A percentile compares a stretch with the other conserved stretches of the same genome.
Conservation (phyloP, 768 basidiomycete species). For the Hydnomerulius pinastri region DNA sequence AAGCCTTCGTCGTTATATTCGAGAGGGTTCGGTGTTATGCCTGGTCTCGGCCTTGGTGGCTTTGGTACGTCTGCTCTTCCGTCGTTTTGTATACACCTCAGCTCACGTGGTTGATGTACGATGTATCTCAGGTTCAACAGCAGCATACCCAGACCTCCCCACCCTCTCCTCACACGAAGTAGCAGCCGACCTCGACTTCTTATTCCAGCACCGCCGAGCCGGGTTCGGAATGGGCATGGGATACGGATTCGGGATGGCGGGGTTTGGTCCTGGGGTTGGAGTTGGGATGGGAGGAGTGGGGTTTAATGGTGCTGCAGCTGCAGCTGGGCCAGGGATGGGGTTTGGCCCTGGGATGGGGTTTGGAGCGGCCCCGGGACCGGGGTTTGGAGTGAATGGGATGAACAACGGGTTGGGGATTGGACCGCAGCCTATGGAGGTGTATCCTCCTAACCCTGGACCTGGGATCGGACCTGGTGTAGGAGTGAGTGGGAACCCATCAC, state of each 20-base stretch:
- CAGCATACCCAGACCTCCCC: conserved; percentile 33
- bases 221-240: conserved; percentile 20
- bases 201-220: conserved; percentile 42
- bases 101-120: background rate
- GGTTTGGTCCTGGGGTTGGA: conserved; percentile 24
- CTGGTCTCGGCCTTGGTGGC: conserved; percentile 18
- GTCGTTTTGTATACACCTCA: conserved; percentile 6
- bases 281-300: conserved; percentile 9
- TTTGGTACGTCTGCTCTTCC: conserved; percentile 10
- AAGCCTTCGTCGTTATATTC: conserved; percentile 18
- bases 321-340: background rate
- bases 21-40: conserved; percentile 18
- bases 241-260: conserved; percentile 26
- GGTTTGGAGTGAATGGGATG: conserved; percentile 26
- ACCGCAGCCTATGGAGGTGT: conserved; percentile 11
- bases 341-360: conserved; percentile 21
- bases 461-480: conserved; percentile 14
- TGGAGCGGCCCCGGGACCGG: conserved; percentile 13
- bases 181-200: conserved; percentile 53
- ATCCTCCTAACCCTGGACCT: conserved; percentile 16
- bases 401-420: conserved; percentile 21
- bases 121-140: conserved; percentile 48
- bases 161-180: conserved; percentile 51
- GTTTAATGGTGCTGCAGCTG: conserved; percentile 16
- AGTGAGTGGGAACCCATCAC: conserved; percentile 1